A percentile compares a stretch with the other conserved stretches of the same genome.
These are phyloP conservation scores for Trichoderma reesei DNA, from an alignment of 495 filamentous ascomycete genomes.

Conservation along the genomic window DNA sequence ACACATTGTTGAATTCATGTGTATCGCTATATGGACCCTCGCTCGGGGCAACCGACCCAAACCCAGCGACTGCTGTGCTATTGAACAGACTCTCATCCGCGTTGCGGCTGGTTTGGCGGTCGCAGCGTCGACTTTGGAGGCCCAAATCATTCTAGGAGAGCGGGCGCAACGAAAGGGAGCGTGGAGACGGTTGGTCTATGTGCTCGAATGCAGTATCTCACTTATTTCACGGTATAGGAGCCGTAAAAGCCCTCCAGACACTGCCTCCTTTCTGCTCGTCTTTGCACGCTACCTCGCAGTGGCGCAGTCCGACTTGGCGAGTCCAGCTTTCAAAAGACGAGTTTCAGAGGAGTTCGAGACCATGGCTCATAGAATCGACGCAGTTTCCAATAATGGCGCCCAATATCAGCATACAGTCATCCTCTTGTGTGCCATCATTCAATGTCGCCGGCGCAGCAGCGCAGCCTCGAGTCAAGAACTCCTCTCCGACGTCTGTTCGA, in stretches of 20 bases:
- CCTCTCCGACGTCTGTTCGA: conserved; percentile 19
- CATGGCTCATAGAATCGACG: not conserved
- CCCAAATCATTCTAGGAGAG: not conserved
- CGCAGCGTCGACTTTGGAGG: not conserved
- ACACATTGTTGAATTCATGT: not conserved
- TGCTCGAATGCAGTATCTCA: not conserved
- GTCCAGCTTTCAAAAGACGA: not conserved
- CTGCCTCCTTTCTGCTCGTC: not conserved
- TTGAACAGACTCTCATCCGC: not conserved
- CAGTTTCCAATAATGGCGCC: not conserved
- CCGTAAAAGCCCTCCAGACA: not conserved
- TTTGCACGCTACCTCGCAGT: not conserved
- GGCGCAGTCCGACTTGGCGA: not conserved
- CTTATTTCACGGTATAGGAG: conserved; percentile 1
- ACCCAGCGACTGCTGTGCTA: not conserved
- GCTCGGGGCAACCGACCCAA: not conserved
- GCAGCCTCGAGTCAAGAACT: not conserved
- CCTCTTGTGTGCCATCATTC: not conserved
- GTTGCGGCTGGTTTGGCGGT: not conserved
- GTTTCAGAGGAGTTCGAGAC: not conserved
- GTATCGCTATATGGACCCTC: not conserved
- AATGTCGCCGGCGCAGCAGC: not conserved
- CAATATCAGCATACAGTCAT: not conserved
- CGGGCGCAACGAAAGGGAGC: not conserved
- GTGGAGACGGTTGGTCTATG: not conserved